A percentile compares a stretch with the other conserved stretches of the same genome.
Conservation (phyloP, 2,329 filamentous ascomycete genomes). For the Hypoxylon sp. region DNA sequence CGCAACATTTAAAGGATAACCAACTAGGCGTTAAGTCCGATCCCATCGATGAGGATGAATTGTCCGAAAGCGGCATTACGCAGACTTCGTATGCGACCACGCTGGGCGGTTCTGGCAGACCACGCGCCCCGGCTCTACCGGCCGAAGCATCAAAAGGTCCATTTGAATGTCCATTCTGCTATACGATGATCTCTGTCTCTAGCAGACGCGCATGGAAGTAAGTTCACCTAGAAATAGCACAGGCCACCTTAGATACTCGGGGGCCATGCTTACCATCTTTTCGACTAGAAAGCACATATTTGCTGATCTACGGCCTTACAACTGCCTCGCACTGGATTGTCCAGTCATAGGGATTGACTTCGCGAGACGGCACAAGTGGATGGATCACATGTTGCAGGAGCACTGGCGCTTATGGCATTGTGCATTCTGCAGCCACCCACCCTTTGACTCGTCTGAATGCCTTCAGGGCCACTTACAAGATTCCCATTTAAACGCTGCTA, state of each 20-base stretch:
- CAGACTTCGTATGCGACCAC: slow-evolving; percentile 6
- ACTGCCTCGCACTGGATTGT: not conserved
- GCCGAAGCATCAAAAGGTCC: not conserved
- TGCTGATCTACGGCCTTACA: not conserved
- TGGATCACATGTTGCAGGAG: not conserved
- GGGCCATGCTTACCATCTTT: not conserved
- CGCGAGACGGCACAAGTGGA: not conserved
- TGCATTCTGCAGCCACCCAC: not conserved
- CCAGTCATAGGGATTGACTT: not conserved
- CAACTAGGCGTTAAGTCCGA: not conserved
- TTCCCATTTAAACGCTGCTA: not conserved
- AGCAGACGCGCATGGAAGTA: slow-evolving; percentile 6
- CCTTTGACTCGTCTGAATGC: not conserved
- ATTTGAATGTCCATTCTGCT: slow-evolving; percentile 5
- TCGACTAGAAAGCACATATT: slow-evolving; percentile 2
- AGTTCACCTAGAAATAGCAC: not conserved
- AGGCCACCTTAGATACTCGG: not conserved
- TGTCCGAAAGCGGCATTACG: not conserved
- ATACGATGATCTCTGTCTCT: not conserved
- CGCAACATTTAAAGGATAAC: not conserved
- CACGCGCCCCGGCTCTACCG: not conserved
- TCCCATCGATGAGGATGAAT: not conserved
- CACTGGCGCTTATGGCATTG: slow-evolving; percentile 2
- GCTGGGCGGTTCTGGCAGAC: not conserved
- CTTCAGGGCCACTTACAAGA: not conserved